Percentiles rank a stretch among this genome's conserved stretches.
phyloP scores from a whole-genome alignment of 345 rosid genomes.

The Eutrema japonicum region DNA sequence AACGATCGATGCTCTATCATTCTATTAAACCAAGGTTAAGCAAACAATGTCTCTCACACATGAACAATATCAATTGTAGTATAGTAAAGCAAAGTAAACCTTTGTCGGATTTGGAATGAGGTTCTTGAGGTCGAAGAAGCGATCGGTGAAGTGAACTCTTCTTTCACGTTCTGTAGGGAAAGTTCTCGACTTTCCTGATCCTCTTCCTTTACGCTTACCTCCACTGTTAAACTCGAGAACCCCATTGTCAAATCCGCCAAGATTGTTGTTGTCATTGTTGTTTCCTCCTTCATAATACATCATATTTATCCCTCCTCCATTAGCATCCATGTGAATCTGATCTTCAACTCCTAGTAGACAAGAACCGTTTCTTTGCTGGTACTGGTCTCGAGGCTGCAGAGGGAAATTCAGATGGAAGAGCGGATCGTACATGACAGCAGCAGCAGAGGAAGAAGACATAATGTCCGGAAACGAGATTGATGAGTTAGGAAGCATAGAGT shows the following conservation, averaged over 20 bases:
- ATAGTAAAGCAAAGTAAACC: slow-evolving; percentile 42
- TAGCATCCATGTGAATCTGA: slow-evolving; percentile 43
- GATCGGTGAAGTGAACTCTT: slow-evolving; percentile 60
- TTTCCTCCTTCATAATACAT: slow-evolving; percentile 45
- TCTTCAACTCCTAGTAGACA: slow-evolving; percentile 48
- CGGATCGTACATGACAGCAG: slow-evolving; percentile 59
- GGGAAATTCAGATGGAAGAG: slow-evolving; percentile 68
- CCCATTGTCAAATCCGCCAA: slow-evolving; percentile 47
- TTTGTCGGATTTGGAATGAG: slow-evolving; percentile 74
- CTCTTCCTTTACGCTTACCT: slow-evolving; percentile 49
- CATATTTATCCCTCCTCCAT: slow-evolving; percentile 35
- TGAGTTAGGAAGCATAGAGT: slow-evolving; percentile 40
- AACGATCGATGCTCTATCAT: slow-evolving; percentile 72
- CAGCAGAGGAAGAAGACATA: slow-evolving; percentile 46
- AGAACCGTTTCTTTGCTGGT: slow-evolving; percentile 35
- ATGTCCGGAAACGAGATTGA: slow-evolving; percentile 43
- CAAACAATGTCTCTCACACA: background rate
- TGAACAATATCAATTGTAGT: background rate
- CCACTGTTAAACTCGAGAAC: slow-evolving; percentile 39
- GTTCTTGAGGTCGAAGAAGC: slow-evolving; percentile 47
- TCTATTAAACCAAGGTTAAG: slow-evolving; percentile 40
- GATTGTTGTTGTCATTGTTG: slow-evolving; percentile 29
- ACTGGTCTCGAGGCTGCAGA: slow-evolving; percentile 52
- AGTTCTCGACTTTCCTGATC: slow-evolving; percentile 58
- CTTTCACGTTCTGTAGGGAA: slow-evolving; percentile 65